Conservation (phyloP, 305 asterid genomes). For the Ajuga reptans region DNA sequence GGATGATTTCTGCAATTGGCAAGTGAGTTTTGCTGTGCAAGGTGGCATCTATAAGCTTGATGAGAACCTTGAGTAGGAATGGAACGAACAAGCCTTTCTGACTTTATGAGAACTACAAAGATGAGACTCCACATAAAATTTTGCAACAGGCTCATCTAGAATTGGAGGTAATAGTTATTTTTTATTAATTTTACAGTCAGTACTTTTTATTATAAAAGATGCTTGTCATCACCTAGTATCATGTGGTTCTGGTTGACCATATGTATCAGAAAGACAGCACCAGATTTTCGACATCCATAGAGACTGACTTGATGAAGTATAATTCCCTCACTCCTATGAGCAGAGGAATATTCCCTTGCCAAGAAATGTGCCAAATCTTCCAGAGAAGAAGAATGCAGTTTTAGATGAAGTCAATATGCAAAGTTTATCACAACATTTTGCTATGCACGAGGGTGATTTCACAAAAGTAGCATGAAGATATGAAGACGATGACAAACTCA, state of each 20-base stretch:
- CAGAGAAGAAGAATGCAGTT: background rate
- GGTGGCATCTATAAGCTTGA: background rate
- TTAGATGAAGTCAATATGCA: background rate
- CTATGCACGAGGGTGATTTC: background rate
- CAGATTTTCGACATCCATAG: background rate
- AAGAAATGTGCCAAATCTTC: background rate
- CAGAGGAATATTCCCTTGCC: background rate
- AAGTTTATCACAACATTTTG: background rate
- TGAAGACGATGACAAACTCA: background rate
- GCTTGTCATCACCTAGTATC: background rate
- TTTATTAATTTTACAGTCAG: background rate
- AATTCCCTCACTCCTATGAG: background rate
- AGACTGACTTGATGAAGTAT: background rate
- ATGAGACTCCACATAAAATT: background rate
- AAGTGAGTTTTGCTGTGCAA: background rate
- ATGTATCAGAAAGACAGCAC: background rate
- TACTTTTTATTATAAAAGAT: background rate
- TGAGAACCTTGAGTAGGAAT: background rate
- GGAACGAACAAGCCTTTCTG: background rate
- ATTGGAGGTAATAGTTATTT: background rate
- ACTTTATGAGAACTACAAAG: background rate
- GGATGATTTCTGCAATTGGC: background rate
- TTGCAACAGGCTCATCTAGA: background rate
- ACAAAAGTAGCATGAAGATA: background rate
- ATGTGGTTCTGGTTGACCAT: background rate